Base-by-base conservation (phyloP, 495 filamentous ascomycete genomes). In the Daldinia childiae region DNA sequence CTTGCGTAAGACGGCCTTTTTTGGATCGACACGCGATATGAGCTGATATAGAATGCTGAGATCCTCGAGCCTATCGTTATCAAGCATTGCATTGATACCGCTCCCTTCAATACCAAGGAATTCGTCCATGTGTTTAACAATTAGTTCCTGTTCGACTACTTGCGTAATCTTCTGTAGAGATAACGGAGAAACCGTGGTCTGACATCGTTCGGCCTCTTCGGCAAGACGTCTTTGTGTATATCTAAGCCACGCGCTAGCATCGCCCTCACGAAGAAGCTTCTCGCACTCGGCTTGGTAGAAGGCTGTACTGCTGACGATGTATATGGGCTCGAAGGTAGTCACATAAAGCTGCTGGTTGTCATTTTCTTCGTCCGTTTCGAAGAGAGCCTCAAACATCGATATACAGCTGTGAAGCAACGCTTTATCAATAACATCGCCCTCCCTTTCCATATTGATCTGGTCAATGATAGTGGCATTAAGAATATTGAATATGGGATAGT, bases 361-460 rank as follows among this genome's bases (percentile, higher is more conserved):
- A 15, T 89, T 87, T 72, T 96, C 93, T 1, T 87, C 84, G 36
- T 91, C 85, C 0, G 89, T 91, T 76, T 96, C 92, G 76, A 97
- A 96, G 0, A 99, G 86, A 32, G 88, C 88, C 77, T 98, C 95
- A 3, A 99, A 83, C 94, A 98, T 98, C 69, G 92, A 90, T 0
- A 93, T 86, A 77, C 92, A 93, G 29, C 92, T 90, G 69, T 93
- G 90, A 48, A 98, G 88, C 7, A 97, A 83, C 27, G 88, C 86
- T 69, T 91, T 91, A 77, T 98, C 90, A 66, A 98, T 94, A 9
- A 93, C 88, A 68, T 98, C 93, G 12, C 94, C 96, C 43, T 92
- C 90, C 29, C 96, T 84, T 74, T 98, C 95, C 87, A 97, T 91
- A 54, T 92, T 90, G 62, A 99, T 91, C 83, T 97, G 92, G 69